phyloP scores from a whole-genome alignment of 2,329 filamentous ascomycete species.

The Canariomyces notabilis region DNA sequence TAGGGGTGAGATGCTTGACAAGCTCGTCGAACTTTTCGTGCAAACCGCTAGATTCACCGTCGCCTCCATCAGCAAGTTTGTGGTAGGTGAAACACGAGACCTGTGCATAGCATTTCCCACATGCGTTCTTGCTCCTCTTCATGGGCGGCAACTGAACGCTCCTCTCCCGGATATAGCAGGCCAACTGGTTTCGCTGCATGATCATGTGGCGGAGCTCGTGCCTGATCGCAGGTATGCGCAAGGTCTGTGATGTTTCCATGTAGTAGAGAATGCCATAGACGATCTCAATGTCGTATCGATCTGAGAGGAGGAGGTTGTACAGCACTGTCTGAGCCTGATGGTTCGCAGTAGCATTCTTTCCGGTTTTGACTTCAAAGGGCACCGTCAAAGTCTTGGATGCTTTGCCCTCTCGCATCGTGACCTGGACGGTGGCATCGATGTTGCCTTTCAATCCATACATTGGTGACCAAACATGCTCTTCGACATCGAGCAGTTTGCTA shows the following conservation, averaged over 20 bases:
- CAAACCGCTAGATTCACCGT: conserved; percentile 75
- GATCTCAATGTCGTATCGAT: conserved; percentile 91
- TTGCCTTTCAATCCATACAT: conserved; percentile 97
- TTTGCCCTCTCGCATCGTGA: conserved; percentile 68
- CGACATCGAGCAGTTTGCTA: conserved; percentile 90
- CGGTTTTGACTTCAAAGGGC: conserved; percentile 94
- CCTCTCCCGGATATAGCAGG: conserved; percentile 76
- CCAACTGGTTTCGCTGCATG: conserved; percentile 87
- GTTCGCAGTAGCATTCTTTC: conserved; percentile 71
- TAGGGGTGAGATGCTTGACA: conserved; percentile 68
- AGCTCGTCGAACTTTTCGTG: conserved; percentile 76
- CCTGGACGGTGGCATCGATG: conserved; percentile 93
- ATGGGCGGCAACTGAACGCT: conserved; percentile 77
- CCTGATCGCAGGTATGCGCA: conserved; percentile 77
- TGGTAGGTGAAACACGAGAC: conserved; percentile 90
- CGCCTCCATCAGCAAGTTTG: conserved; percentile 78
- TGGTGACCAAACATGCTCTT: conserved; percentile 97
- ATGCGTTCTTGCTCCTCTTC: conserved; percentile 75
- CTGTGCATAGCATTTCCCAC: conserved; percentile 85
- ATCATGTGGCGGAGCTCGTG: conserved; percentile 95
- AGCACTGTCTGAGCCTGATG: conserved; percentile 92
- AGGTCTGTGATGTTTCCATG: conserved; percentile 81
- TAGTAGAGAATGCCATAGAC: conserved; percentile 91
- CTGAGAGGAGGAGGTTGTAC: conserved; percentile 86
- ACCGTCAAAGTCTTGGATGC: conserved; percentile 67